Evolutionary conservation across 192 early-diverging fungal genomes (phyloP).

Genomic region (Coemansia sp.): DNA sequence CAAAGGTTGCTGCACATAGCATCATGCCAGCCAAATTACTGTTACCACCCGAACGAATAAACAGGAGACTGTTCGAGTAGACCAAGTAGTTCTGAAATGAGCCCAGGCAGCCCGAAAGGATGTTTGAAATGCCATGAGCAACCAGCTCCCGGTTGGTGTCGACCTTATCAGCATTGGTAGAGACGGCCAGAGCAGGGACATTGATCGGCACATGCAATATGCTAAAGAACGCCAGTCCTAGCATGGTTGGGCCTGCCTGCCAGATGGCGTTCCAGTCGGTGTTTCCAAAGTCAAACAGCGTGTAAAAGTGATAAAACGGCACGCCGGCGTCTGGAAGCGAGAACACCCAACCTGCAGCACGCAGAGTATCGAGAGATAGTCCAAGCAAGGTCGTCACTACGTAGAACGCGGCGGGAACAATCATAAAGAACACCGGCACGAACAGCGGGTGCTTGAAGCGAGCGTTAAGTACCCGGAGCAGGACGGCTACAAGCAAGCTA

Average conservation of each 20-base stretch:
- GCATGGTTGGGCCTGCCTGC: constrained; percentile 83
- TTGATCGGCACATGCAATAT: constrained; percentile 98
- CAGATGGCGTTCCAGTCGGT: constrained; percentile 68
- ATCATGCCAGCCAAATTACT: constrained; percentile 83
- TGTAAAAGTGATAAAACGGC: constrained; percentile 91
- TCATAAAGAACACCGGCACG: constrained; percentile 87
- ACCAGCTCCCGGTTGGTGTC: constrained; percentile 91
- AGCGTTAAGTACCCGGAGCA: constrained; percentile 71
- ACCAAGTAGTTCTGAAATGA: constrained; percentile 88
- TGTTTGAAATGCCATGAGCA: constrained; percentile 90
- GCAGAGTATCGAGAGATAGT: constrained; percentile 63
- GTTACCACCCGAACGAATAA: constrained; percentile 90
- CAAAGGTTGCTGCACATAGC: constrained; percentile 71
- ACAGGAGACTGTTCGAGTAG: constrained; percentile 90
- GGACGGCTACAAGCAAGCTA: constrained; percentile 63
- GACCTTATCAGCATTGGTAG: constrained; percentile 82
- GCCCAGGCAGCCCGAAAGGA: constrained; percentile 76
- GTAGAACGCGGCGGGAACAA: constrained; percentile 80
- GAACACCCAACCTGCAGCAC: constrained; percentile 84
- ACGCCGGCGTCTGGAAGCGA: constrained; percentile 65
- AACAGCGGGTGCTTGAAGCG: constrained; percentile 76
- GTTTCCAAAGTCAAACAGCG: constrained; percentile 58
- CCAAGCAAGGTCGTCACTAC: constrained; percentile 59
- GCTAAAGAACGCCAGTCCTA: constrained; percentile 93
- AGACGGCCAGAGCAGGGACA: constrained; percentile 90